A percentile compares a stretch with the other conserved stretches of the same genome.
These are phyloP conservation scores for Leptodermis oblonga DNA, from an alignment of 257 asterid species.

Conservation along the genomic window DNA sequence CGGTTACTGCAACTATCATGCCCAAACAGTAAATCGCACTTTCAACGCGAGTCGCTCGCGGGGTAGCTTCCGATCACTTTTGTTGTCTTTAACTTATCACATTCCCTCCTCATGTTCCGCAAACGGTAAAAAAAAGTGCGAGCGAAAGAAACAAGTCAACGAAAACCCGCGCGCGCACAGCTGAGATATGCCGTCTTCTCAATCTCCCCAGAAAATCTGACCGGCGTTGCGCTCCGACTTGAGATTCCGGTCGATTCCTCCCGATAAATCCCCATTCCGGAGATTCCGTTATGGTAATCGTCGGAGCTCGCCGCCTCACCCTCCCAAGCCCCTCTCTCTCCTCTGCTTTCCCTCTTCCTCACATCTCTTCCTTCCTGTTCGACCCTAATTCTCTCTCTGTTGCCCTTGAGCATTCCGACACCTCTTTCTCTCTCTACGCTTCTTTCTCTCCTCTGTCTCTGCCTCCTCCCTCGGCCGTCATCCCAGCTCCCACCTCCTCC, in stretches of 20 bases:
- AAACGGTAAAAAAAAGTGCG: neutral
- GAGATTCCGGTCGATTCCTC: neutral
- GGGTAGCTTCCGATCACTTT: too few relatives aligned
- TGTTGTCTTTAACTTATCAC: too few relatives aligned
- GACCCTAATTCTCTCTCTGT: conserved; percentile 49
- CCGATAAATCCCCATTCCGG: neutral
- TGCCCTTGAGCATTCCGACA: conserved; percentile 66
- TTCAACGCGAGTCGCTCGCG: too few relatives aligned
- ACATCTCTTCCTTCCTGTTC: conserved; percentile 46
- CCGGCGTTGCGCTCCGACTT: neutral
- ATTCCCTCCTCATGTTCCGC: neutral
- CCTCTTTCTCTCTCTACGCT: conserved; percentile 68
- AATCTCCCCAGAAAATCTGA: neutral
- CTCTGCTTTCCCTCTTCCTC: conserved; percentile 29
- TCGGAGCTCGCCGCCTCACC: conserved; percentile 51
- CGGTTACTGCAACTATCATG: too few relatives aligned
- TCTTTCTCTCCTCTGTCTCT: conserved; percentile 26
- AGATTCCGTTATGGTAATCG: conserved; percentile 20
- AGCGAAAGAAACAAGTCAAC: conserved; percentile 4
- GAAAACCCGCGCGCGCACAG: neutral
- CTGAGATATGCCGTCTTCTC: conserved; percentile 3
- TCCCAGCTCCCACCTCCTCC: conserved; percentile 38
- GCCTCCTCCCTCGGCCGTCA: conserved; percentile 31
- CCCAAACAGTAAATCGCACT: too few relatives aligned
- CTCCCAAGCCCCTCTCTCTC: conserved; percentile 41